Evolutionary conservation across 129 eudicot species (phyloP).

Genomic region (Flaveria bidentis): DNA sequence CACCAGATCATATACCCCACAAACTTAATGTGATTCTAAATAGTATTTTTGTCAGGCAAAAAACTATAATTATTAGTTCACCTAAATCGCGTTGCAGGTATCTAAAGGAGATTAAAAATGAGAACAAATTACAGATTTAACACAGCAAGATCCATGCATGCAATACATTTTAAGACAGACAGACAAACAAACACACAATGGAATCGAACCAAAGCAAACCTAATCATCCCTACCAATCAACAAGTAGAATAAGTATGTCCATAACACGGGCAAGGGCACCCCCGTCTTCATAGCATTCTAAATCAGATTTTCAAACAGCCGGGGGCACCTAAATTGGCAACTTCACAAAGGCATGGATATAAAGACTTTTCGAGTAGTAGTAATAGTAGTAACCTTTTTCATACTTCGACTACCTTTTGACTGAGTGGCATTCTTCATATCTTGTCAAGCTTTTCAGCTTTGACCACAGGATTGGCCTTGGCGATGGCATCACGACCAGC

Average conservation of each 20-base stretch:
- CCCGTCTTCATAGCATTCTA: slow-evolving; percentile 23
- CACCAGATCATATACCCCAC: too few relatives aligned
- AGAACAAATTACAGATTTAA: slow-evolving; percentile 35
- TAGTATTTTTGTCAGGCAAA: not conserved
- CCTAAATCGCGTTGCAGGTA: not conserved
- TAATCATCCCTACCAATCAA: slow-evolving; percentile 35
- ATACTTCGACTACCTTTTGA: slow-evolving; percentile 29
- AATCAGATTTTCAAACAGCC: slow-evolving; percentile 31
- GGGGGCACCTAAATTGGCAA: slow-evolving; percentile 38
- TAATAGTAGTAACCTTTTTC: slow-evolving; percentile 20
- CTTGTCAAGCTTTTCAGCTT: slow-evolving; percentile 75
- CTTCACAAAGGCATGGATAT: slow-evolving; percentile 31
- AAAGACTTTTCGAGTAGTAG: slow-evolving; percentile 34
- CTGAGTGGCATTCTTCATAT: slow-evolving; percentile 37
- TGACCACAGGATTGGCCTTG: slow-evolving; percentile 69
- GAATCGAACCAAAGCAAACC: slow-evolving; percentile 37
- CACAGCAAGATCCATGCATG: slow-evolving; percentile 39
- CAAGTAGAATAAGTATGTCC: slow-evolving; percentile 43
- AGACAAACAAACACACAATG: slow-evolving; percentile 30
- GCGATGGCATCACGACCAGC: slow-evolving; percentile 74
- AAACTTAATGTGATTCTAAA: too few relatives aligned
- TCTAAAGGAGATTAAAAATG: slow-evolving; percentile 17
- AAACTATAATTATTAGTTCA: not conserved
- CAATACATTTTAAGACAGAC: not conserved
- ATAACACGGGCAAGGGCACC: slow-evolving; percentile 35